Evolutionary conservation across 208 protist genomes (phyloP).

Genomic region (Tritrichomonas musculus): DNA sequence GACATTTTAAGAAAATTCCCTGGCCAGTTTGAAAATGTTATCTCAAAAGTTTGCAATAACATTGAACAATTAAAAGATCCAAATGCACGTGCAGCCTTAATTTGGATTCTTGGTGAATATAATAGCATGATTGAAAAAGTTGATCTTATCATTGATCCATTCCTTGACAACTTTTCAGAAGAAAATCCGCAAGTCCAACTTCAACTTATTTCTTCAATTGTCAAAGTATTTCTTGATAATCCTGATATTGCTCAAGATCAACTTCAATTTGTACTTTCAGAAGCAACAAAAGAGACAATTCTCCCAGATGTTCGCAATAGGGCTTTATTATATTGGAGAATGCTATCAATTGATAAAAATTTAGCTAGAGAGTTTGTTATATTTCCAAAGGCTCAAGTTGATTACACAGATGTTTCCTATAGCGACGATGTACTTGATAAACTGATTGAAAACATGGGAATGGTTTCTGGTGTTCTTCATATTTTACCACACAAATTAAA

Average conservation of each 20-base stretch:
- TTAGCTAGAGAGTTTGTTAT: neutral
- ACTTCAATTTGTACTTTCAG: neutral
- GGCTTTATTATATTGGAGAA: neutral
- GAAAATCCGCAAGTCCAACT: neutral
- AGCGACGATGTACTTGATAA: neutral
- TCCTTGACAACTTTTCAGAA: neutral
- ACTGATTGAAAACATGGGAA: neutral
- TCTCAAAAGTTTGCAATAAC: conserved; percentile 70
- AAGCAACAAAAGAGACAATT: neutral
- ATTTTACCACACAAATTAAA: neutral
- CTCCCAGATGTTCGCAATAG: neutral
- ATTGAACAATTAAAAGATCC: conserved; percentile 57
- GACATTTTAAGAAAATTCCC: conserved; percentile 87
- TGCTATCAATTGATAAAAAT: neutral
- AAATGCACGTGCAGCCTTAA: neutral
- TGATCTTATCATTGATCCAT: conserved; percentile 70
- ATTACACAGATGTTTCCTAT: neutral
- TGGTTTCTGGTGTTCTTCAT: neutral
- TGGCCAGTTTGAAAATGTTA: conserved; percentile 47
- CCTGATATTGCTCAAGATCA: neutral
- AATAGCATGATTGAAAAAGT: conserved; percentile 84
- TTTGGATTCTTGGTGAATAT: conserved; percentile 65
- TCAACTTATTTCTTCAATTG: neutral
- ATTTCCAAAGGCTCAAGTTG: neutral
- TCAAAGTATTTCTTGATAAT: neutral